Conservation (phyloP, 2,329 filamentous ascomycete genomes). For the Alternaria conjuncta region DNA sequence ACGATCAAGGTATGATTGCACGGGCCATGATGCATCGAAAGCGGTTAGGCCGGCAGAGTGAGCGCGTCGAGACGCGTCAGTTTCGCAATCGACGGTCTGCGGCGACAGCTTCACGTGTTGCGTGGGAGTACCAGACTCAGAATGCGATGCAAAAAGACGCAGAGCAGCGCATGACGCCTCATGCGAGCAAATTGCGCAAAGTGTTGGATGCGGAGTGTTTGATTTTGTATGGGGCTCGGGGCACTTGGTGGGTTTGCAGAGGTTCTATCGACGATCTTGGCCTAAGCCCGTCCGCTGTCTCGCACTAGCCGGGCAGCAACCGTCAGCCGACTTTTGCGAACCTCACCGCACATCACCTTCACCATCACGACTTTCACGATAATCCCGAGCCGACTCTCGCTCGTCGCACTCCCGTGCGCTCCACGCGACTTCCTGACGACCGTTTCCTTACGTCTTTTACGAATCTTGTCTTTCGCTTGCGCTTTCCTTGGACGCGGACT, state of each 20-base stretch:
- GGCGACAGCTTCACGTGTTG: conserved; percentile 11
- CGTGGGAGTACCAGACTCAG: conserved; percentile 3
- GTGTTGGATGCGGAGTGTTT: conserved; percentile 9
- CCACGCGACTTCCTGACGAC: conserved; percentile 20
- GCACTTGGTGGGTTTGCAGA: conserved; percentile 14
- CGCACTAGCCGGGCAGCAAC: conserved; percentile 18
- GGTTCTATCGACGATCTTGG: conserved; percentile 19
- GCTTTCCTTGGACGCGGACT: conserved; percentile 25
- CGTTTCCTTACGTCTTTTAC: conserved; percentile 32
- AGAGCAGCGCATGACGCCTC: neutral
- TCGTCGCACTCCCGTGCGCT: conserved; percentile 36
- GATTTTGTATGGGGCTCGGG: conserved; percentile 6
- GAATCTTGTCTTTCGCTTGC: conserved; percentile 16
- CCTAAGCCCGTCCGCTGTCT: conserved; percentile 11
- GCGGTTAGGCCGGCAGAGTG: conserved; percentile 10
- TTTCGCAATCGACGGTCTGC: conserved; percentile 16
- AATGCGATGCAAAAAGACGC: conserved; percentile 9
- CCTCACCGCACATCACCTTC: conserved; percentile 26
- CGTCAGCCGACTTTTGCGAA: conserved; percentile 19
- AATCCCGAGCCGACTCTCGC: conserved; percentile 27
- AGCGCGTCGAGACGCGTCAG: conserved; percentile 30
- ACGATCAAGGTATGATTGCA: conserved; percentile 11
- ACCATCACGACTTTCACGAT: conserved; percentile 32
- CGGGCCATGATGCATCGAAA: conserved; percentile 8
- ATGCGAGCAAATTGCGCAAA: conserved; percentile 3